phyloP scores from a whole-genome alignment of 1,284 basidiomycete genomes.

The Irpex sp. region DNA sequence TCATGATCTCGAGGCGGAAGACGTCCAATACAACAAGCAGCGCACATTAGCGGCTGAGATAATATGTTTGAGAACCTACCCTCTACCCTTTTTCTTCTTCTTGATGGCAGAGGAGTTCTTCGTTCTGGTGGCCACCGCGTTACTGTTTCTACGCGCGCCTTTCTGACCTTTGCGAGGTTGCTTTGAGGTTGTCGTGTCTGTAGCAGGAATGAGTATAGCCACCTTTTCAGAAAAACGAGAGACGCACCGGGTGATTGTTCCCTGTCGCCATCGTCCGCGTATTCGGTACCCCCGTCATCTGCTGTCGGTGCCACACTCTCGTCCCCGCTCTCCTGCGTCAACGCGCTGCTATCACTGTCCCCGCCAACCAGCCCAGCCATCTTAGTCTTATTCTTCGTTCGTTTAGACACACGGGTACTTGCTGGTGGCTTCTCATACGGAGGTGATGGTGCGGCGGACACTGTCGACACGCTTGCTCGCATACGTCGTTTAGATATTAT shows the following conservation, averaged over 20 bases:
- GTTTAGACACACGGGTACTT: constrained; percentile 30
- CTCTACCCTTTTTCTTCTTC: constrained; percentile 12
- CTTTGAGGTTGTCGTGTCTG: constrained; percentile 8
- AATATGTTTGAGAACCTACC: not conserved
- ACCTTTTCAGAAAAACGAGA: not conserved
- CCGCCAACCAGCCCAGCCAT: constrained; percentile 66
- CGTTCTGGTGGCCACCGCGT: not conserved
- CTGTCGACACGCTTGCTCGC: constrained; percentile 47
- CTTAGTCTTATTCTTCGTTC: constrained; percentile 24
- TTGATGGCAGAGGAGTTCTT: constrained; percentile 1
- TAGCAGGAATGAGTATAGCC: not conserved
- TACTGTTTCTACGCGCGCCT: constrained; percentile 4
- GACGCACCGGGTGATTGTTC: constrained; percentile 43
- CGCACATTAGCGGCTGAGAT: too few relatives aligned
- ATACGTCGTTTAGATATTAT: constrained; percentile 56
- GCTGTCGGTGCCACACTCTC: constrained; percentile 54
- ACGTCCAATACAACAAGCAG: too few relatives aligned
- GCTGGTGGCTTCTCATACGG: constrained; percentile 19
- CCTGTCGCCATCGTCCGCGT: constrained; percentile 57
- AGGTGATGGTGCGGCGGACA: constrained; percentile 49
- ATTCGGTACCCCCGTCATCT: constrained; percentile 57
- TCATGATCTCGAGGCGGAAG: too few relatives aligned
- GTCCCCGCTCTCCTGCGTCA: constrained; percentile 75
- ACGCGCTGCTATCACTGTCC: constrained; percentile 74
- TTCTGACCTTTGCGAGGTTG: constrained; percentile 5